phyloP scores from a whole-genome alignment of 2,329 filamentous ascomycete species.

The Exophiala lecanii-corni region DNA sequence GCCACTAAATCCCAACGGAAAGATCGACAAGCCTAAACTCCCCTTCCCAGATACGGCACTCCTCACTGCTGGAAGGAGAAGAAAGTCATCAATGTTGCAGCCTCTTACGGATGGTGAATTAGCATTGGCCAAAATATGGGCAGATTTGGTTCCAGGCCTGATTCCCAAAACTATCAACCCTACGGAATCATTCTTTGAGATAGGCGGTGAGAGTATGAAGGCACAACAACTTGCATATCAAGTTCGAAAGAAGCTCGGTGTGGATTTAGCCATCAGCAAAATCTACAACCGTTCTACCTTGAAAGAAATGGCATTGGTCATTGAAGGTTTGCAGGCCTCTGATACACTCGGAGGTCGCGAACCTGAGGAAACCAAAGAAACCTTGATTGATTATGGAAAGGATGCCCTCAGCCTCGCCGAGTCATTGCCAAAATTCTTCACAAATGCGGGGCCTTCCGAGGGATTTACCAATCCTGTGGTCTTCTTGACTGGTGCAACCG shows the following conservation, averaged over 20 bases:
- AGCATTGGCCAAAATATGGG: constrained; percentile 68
- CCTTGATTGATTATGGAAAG: constrained; percentile 43
- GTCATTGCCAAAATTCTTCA: constrained; percentile 46
- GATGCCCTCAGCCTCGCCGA: constrained; percentile 43
- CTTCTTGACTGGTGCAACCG: constrained; percentile 84
- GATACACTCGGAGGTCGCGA: constrained; percentile 33
- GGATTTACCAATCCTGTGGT: constrained; percentile 50
- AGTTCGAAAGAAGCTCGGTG: constrained; percentile 59
- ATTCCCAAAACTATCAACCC: constrained; percentile 63
- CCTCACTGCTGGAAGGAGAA: constrained; percentile 50
- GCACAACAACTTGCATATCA: constrained; percentile 76
- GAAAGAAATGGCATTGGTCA: constrained; percentile 50
- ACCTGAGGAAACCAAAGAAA: constrained; percentile 37
- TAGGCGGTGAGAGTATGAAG: constrained; percentile 75
- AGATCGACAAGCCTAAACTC: constrained; percentile 72
- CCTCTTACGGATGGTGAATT: constrained; percentile 53
- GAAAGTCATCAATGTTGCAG: constrained; percentile 46
- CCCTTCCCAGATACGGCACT: constrained; percentile 75
- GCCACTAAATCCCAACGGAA: constrained; percentile 80
- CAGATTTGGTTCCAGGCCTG: constrained; percentile 61
- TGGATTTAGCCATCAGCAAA: constrained; percentile 60
- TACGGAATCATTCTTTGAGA: constrained; percentile 68
- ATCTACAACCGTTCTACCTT: constrained; percentile 66
- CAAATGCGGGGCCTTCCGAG: constrained; percentile 28
- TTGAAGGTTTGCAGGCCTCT: constrained; percentile 39